Percentiles rank a stretch among this genome's conserved stretches.
Conservation (phyloP, 495 filamentous ascomycete species). For the Xylaria telfairii region DNA sequence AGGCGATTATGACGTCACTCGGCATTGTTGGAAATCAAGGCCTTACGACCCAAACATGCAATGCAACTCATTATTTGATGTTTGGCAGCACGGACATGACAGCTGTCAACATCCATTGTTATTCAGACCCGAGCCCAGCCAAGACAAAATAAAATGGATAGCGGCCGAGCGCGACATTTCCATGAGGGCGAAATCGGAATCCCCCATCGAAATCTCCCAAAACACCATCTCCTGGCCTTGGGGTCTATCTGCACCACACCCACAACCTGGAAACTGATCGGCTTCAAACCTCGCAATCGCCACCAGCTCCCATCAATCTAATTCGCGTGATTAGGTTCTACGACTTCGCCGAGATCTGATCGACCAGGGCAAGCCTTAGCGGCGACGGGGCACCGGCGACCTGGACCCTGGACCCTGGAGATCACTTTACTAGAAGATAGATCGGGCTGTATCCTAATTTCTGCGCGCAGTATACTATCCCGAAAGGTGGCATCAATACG, state of each 20-base stretch:
- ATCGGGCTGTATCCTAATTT: neutral
- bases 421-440: neutral
- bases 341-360: slow-evolving; percentile 16
- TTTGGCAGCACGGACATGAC: neutral
- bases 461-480: neutral
- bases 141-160: neutral
- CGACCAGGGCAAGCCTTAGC: slow-evolving; percentile 8
- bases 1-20: slow-evolving; percentile 1
- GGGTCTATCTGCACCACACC: neutral
- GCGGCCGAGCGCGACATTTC: neutral
- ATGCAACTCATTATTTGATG: neutral
- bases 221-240: neutral
- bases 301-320: neutral
- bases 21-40: neutral
- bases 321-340: slow-evolving; percentile 9
- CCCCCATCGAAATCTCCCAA: slow-evolving; percentile 9
- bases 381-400: neutral
- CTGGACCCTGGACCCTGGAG: neutral
- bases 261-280: neutral
- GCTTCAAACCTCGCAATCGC: neutral
- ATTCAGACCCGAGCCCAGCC: neutral
- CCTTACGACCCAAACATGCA: slow-evolving; percentile 3
- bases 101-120: neutral
- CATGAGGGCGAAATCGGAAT: neutral
- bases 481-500: slow-evolving; percentile 11